Percentiles rank a stretch among this genome's conserved stretches.
These are phyloP conservation scores for Hyphochytrium catenoides DNA, from an alignment of 352 stramenopile genomes.

Conservation along the genomic window DNA sequence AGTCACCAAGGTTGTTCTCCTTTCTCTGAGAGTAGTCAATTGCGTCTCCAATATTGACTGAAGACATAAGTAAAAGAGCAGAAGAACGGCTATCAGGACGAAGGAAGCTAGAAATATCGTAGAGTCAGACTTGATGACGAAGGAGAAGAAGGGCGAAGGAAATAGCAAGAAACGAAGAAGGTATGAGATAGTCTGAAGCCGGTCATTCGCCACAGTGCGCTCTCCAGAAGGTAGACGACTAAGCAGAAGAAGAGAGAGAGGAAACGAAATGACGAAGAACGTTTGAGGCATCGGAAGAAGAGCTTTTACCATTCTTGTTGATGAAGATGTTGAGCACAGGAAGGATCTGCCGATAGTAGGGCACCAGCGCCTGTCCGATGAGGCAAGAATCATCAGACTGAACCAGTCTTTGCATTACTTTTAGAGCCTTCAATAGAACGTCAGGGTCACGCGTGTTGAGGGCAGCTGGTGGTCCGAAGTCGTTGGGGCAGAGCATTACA, in stretches of 20 bases:
- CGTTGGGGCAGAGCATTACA: neutral
- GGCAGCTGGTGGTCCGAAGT: conserved; percentile 16
- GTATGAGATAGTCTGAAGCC: no score
- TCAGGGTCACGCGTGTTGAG: conserved; percentile 75
- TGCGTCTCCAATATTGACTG: conserved; percentile 80
- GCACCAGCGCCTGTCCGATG: conserved; percentile 85
- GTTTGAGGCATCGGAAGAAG: no score
- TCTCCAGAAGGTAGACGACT: no score
- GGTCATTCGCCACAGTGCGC: no score
- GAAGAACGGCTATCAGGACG: neutral
- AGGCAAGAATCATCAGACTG: conserved; percentile 61
- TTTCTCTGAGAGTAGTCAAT: conserved; percentile 91
- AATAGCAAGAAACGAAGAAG: neutral
- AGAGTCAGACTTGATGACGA: neutral
- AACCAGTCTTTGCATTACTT: conserved; percentile 85
- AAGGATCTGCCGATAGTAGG: conserved; percentile 92
- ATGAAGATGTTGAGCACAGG: conserved; percentile 94
- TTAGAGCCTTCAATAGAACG: conserved; percentile 91
- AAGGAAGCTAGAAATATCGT: neutral
- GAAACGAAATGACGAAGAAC: no score
- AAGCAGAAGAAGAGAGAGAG: no score
- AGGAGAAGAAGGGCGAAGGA: neutral
- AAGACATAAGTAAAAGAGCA: neutral
- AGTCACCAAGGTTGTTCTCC: conserved; percentile 77
- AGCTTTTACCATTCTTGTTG: conserved; percentile 77